phyloP scores from a whole-genome alignment of 2,329 filamentous ascomycete species.

The Aureobasidium sp. region DNA sequence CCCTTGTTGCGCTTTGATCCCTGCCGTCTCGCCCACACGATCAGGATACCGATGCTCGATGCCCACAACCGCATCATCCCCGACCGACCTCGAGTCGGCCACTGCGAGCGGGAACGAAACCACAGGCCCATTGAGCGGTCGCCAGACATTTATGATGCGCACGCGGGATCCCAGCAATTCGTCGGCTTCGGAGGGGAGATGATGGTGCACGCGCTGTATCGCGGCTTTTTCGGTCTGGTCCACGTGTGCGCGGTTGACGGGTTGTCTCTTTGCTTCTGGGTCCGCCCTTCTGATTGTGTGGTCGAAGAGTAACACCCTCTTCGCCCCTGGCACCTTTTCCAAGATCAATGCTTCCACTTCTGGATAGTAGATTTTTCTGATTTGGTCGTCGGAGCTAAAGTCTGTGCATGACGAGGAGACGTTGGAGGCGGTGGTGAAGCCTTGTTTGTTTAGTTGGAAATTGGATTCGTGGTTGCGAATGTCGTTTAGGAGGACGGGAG shows the following conservation, averaged over 20 bases:
- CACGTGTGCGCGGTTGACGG: slow-evolving; percentile 70
- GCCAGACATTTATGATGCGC: slow-evolving; percentile 84
- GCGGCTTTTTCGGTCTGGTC: slow-evolving; percentile 70
- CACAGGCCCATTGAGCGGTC: slow-evolving; percentile 53
- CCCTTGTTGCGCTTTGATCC: slow-evolving; percentile 51
- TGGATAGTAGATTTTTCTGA: slow-evolving; percentile 71
- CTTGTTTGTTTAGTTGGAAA: slow-evolving; percentile 65
- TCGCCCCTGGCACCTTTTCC: slow-evolving; percentile 57
- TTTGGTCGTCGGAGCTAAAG: slow-evolving; percentile 63
- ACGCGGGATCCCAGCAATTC: slow-evolving; percentile 60
- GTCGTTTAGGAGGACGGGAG: slow-evolving; percentile 59
- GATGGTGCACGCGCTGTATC: slow-evolving; percentile 58
- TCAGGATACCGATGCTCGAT: slow-evolving; percentile 68
- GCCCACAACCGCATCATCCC: slow-evolving; percentile 58
- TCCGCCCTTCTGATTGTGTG: slow-evolving; percentile 72
- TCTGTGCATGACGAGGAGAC: slow-evolving; percentile 49
- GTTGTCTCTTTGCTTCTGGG: slow-evolving; percentile 54
- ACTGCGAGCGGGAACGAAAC: slow-evolving; percentile 52
- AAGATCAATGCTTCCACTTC: slow-evolving; percentile 71
- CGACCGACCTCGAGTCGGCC: slow-evolving; percentile 49
- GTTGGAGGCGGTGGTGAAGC: slow-evolving; percentile 60
- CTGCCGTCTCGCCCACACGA: slow-evolving; percentile 67
- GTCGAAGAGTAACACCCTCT: slow-evolving; percentile 70
- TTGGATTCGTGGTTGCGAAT: slow-evolving; percentile 62
- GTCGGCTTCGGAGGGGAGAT: slow-evolving; percentile 62